Evolutionary conservation across 352 stramenopile species (phyloP), one percentile per base, ranked within the genome.

Genomic region (Globisporangium apiculatum): DNA sequence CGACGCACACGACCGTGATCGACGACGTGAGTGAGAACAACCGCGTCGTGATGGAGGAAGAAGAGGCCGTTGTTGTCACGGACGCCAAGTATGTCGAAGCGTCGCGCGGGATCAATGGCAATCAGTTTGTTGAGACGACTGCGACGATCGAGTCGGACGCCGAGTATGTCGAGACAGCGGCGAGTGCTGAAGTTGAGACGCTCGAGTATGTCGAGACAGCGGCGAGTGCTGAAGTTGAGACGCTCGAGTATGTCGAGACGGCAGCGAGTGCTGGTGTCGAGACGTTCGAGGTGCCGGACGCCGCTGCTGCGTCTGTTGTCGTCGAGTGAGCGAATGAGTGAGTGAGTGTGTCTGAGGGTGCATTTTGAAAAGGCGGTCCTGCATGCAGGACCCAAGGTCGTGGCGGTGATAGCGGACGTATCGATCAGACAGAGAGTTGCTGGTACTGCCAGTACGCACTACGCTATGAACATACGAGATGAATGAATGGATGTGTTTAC

Each of bases 11-110:
- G 48, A 52, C 48, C 1, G 48, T 46, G 8, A 46, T 59, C 12
- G 46, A 53, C 24, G 55, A 60, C 5, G 38, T 60, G n/a, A 60
- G 55, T 12, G 55, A 53, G 48, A 60, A 60, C 55, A 60, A 60
- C 37, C 46, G 46, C 46, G 46, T 31, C 17, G 38, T 54, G 17
- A 40, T 54, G 18, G 55, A 60, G 5, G 55, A 60, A 52, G 55
- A 47, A 31, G 14, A 51, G 11, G 17, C 45, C 15, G 12, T 50
- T 40, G 17, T 49, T 24, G 15, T 54, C 18, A 18, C 43, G 14
- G 52, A 38, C 15, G 41, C 40, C 40, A 57, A 50, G 61, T 45
- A 45, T 12, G 40, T 46, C 41, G 41, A 46, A 14, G n/a, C 41
- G 41, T 4, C 41, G 11, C 8, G 9, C 9, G 14, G 14, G 41